A percentile compares a stretch with the other conserved stretches of the same genome.
Evolutionary conservation across 2,329 filamentous ascomycete species (phyloP).

Genomic region (Sarocladium kiliense): DNA sequence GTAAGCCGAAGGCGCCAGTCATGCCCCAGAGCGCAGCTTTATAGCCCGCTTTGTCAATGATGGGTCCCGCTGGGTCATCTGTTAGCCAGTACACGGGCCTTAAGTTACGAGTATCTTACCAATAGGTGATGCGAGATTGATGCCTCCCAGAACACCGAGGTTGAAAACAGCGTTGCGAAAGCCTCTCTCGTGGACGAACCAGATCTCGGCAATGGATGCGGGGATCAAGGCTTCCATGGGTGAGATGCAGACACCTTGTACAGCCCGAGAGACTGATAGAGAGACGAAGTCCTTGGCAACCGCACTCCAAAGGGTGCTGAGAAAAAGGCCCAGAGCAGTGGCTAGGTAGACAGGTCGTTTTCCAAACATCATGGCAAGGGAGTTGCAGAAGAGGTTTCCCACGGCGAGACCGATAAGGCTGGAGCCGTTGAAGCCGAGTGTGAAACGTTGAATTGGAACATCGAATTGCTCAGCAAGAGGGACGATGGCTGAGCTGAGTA

Average conservation of each 20-base stretch:
- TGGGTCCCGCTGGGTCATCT: background rate
- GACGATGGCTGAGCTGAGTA: slow-evolving; percentile 1
- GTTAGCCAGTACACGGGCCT: background rate
- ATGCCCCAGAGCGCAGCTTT: slow-evolving; percentile 3
- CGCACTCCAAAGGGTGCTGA: background rate
- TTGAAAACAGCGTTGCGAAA: slow-evolving; percentile 6
- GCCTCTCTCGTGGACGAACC: background rate
- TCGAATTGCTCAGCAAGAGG: background rate
- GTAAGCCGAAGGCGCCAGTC: slow-evolving; percentile 1
- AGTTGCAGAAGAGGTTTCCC: slow-evolving; percentile 6
- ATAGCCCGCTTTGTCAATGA: slow-evolving; percentile 1
- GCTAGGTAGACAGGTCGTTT: slow-evolving; percentile 2
- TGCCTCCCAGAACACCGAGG: background rate
- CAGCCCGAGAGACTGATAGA: background rate
- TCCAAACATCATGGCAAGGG: slow-evolving; percentile 1
- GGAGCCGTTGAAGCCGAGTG: slow-evolving; percentile 1
- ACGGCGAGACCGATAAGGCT: slow-evolving; percentile 3
- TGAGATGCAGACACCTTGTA: slow-evolving; percentile 2
- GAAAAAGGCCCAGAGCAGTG: background rate
- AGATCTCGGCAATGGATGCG: slow-evolving; percentile 1
- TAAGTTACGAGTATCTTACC: background rate
- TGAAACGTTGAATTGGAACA: background rate
- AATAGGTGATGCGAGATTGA: slow-evolving; percentile 3
- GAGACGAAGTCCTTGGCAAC: background rate
- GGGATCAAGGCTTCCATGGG: slow-evolving; percentile 4